Percentiles rank a stretch among this genome's conserved stretches.
These are phyloP conservation scores for Zygoascus biomembranicola DNA, from an alignment of 805 yeast species.

Conservation along the genomic window DNA sequence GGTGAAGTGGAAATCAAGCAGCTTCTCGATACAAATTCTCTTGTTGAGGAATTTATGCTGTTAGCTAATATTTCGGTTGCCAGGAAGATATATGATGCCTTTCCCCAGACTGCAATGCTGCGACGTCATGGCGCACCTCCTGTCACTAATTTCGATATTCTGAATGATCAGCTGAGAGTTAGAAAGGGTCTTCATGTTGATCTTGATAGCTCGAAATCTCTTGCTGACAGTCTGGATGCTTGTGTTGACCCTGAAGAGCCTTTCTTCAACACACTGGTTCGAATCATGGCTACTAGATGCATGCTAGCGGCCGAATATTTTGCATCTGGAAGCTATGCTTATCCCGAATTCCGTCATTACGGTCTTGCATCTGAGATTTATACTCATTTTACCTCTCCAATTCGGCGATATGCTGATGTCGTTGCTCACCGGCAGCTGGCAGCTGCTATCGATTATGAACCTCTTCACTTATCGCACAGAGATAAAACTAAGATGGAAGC, in stretches of 20 bases:
- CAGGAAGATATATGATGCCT: conserved; percentile 79
- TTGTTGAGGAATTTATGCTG: conserved; percentile 98
- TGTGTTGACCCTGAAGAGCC: conserved; percentile 78
- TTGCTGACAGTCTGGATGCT: conserved; percentile 88
- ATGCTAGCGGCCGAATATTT: conserved; percentile 99
- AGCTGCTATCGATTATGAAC: conserved; percentile 94
- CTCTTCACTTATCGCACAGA: conserved; percentile 69
- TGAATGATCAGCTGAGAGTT: conserved; percentile 81
- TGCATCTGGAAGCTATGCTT: conserved; percentile 81
- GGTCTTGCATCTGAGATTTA: conserved; percentile 96
- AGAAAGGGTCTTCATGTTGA: conserved; percentile 70
- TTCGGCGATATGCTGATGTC: conserved; percentile 95
- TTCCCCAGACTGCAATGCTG: conserved; percentile 96
- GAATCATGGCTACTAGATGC: conserved; percentile 97
- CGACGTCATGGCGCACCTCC: conserved; percentile 99
- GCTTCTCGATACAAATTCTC: conserved; percentile 81
- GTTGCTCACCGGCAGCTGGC: conserved; percentile 97
- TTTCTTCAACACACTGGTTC: conserved; percentile 83
- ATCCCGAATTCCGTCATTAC: conserved; percentile 89
- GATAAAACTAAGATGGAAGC: conserved; percentile 86
- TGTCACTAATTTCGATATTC: conserved; percentile 77
- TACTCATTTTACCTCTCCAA: conserved; percentile 98
- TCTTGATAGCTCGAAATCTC: conserved; percentile 76
- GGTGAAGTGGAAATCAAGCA: conserved; percentile 89
- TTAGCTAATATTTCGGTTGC: conserved; percentile 96